Conservation (phyloP, 2,329 filamentous ascomycete species). For the Cladosporium sp. region DNA sequence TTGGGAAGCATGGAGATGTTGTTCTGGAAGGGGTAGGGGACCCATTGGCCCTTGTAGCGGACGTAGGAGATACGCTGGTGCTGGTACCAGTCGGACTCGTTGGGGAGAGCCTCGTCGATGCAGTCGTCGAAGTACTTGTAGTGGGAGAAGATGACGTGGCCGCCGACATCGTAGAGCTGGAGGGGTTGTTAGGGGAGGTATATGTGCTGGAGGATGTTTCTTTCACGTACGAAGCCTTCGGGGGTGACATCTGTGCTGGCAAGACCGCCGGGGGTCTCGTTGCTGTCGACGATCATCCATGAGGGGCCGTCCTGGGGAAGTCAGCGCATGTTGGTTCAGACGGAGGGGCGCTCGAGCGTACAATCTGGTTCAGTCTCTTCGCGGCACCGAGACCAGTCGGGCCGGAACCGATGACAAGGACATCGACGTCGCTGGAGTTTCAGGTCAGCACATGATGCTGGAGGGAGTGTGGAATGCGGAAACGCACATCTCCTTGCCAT, state of each 20-base stretch:
- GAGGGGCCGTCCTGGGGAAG: constrained; percentile 70
- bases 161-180: constrained; percentile 95
- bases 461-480: not conserved
- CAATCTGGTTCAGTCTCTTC: constrained; percentile 94
- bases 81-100: constrained; percentile 90
- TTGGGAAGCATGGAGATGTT: constrained; percentile 98
- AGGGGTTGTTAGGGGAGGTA: constrained; percentile 9
- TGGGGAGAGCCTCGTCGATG: constrained; percentile 92
- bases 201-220: not conserved
- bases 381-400: constrained; percentile 96
- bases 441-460: not conserved
- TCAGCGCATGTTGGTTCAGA: constrained; percentile 7
- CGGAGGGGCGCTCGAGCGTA: constrained; percentile 41
- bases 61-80: constrained; percentile 99
- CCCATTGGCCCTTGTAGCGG: constrained; percentile 92
- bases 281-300: constrained; percentile 92
- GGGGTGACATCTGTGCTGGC: constrained; percentile 91
- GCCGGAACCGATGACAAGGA: constrained; percentile 95
- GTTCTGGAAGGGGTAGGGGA: constrained; percentile 99
- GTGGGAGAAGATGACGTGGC: constrained; percentile 98
- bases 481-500: constrained; percentile 29
- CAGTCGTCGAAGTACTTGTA: constrained; percentile 99
- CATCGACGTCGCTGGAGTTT: constrained; percentile 71
- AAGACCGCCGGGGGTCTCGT: constrained; percentile 87
- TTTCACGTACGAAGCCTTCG: constrained; percentile 83